Evolutionary conservation across 2,329 filamentous ascomycete genomes (phyloP).

Genomic region (Talaromyces sp.): DNA sequence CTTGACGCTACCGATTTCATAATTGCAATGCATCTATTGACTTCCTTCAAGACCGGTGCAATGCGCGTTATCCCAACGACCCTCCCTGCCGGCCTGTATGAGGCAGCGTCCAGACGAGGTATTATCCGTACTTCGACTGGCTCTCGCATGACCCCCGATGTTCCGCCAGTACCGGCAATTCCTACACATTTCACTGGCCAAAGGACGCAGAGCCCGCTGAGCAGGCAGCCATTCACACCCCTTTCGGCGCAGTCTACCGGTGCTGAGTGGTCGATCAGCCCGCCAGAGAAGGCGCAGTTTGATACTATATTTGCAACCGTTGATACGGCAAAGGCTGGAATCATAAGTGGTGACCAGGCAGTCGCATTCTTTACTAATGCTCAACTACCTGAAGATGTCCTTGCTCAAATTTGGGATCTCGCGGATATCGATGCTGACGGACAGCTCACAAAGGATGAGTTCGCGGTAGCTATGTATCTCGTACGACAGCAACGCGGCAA

Average conservation of each 20-base stretch:
- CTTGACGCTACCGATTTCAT: conserved; percentile 89
- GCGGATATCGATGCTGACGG: conserved; percentile 91
- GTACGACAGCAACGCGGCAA: conserved; percentile 84
- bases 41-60: conserved; percentile 80
- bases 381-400: conserved; percentile 76
- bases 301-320: conserved; percentile 81
- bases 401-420: conserved; percentile 96
- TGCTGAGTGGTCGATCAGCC: conserved; percentile 76
- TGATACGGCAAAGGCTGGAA: conserved; percentile 75
- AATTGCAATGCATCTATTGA: conserved; percentile 95
- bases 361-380: conserved; percentile 93
- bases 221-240: conserved; percentile 50
- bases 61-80: conserved; percentile 75
- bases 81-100: conserved; percentile 81
- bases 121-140: conserved; percentile 51
- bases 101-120: conserved; percentile 74
- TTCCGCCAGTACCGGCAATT: conserved; percentile 62
- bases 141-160: conserved; percentile 48
- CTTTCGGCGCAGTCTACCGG: conserved; percentile 55
- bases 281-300: conserved; percentile 81
- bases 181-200: conserved; percentile 73
- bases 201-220: conserved; percentile 60
- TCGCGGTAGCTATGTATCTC: conserved; percentile 95
- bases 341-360: conserved; percentile 89
- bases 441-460: conserved; percentile 80